Percentiles rank a stretch among this genome's conserved stretches.
Conservation (phyloP, 2,329 filamentous ascomycete genomes). For the Phialophora verrucosa region DNA sequence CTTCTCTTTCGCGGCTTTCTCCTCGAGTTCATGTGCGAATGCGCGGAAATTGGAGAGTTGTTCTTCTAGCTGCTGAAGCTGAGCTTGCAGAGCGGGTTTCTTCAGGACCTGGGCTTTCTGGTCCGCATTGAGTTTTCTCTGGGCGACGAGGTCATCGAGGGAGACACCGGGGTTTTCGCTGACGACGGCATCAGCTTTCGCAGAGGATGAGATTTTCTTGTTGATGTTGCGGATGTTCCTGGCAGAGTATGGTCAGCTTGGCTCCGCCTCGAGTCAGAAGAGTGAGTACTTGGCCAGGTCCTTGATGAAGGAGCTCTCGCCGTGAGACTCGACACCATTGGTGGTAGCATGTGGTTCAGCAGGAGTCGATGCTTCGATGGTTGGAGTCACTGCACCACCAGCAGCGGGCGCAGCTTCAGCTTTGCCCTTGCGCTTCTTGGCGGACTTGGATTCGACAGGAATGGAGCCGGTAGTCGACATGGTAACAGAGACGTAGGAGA, state of each 20-base stretch:
- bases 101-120: conserved; percentile 68
- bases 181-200: conserved; percentile 66
- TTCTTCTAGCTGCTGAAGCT: conserved; percentile 64
- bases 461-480: conserved; percentile 35
- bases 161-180: conserved; percentile 65
- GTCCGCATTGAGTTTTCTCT: conserved; percentile 69
- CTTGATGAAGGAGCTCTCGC: conserved; percentile 80
- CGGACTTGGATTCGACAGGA: conserved; percentile 64
- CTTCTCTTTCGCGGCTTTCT: conserved; percentile 62
- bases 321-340: conserved; percentile 64
- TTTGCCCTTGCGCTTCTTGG: conserved; percentile 67
- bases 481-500: neutral
- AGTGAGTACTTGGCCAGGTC: conserved; percentile 80
- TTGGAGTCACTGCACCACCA: conserved; percentile 52
- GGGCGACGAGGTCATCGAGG: conserved; percentile 66
- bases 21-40: conserved; percentile 64
- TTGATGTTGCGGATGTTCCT: conserved; percentile 89
- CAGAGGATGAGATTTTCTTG: conserved; percentile 81
- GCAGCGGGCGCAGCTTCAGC: conserved; percentile 59
- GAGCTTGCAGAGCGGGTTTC: conserved; percentile 65
- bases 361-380: conserved; percentile 44
- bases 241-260: conserved; percentile 23
- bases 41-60: conserved; percentile 66
- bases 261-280: conserved; percentile 26
- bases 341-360: conserved; percentile 51